Percentiles rank a stretch among this genome's conserved stretches.
phyloP scores from a whole-genome alignment of 768 basidiomycete genomes.

The Suillus subaureus region DNA sequence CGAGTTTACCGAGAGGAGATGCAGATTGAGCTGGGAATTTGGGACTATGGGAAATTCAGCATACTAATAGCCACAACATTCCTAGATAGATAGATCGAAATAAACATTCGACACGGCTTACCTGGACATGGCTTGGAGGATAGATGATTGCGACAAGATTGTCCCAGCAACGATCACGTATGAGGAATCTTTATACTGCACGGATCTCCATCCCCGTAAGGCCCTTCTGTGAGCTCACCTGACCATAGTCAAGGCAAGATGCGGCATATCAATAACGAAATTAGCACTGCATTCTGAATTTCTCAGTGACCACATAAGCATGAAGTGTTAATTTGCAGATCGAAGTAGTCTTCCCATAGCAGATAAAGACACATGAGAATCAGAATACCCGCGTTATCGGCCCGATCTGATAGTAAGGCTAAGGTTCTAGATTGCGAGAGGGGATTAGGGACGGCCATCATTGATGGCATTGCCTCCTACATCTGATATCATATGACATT shows the following conservation, averaged over 20 bases:
- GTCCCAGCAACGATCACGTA: neutral
- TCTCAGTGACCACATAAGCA: neutral
- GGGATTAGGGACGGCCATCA: neutral
- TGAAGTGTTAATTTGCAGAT: neutral
- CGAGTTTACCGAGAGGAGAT: slow-evolving; percentile 62
- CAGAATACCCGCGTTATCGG: neutral
- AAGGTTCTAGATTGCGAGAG: neutral
- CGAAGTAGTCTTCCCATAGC: neutral
- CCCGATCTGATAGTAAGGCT: neutral
- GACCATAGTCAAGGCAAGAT: neutral
- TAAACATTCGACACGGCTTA: neutral
- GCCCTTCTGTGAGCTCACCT: neutral
- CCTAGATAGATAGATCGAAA: neutral
- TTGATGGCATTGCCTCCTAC: neutral
- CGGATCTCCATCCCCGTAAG: neutral
- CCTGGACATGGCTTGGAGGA: neutral
- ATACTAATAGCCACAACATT: neutral
- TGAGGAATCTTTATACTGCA: neutral
- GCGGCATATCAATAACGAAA: neutral
- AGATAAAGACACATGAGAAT: neutral
- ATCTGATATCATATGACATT: neutral
- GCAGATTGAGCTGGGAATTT: slow-evolving; percentile 40
- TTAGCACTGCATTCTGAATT: neutral
- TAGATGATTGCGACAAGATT: neutral
- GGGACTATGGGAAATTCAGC: neutral